Evolutionary conservation across 1,284 basidiomycete genomes (phyloP).

Genomic region (Rhodotorula sp.): DNA sequence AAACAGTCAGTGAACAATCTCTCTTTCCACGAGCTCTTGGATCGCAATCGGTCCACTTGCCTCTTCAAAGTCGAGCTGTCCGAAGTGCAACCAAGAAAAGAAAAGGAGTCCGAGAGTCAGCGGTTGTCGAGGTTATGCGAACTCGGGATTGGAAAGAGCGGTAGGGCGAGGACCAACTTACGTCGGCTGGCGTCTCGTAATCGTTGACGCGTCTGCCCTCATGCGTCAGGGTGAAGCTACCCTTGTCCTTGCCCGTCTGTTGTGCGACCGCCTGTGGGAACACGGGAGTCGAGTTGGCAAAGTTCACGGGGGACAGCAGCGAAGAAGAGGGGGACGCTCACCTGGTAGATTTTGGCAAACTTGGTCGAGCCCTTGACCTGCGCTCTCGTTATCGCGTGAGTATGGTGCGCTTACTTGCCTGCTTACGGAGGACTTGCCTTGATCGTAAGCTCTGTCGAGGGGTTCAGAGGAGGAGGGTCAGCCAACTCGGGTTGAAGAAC

Average conservation of each 20-base stretch:
- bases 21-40: neutral
- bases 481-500: neutral
- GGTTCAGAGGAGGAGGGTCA: neutral
- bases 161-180: too few species aligned
- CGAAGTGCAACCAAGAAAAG: neutral
- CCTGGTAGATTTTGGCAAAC: slow-evolving; percentile 6
- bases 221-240: neutral
- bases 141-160: too few species aligned
- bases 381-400: neutral
- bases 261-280: slow-evolving; percentile 3
- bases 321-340: too few species aligned
- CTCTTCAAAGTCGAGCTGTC: slow-evolving; percentile 12
- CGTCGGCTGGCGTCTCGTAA: neutral
- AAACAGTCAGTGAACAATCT: neutral
- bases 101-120: neutral
- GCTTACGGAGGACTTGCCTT: neutral
- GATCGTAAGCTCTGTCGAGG: neutral
- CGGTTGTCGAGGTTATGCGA: too few species aligned
- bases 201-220: neutral
- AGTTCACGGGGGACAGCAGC: neutral
- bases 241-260: neutral
- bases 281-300: too few species aligned
- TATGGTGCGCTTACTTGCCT: neutral
- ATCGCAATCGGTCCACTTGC: neutral
- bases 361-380: slow-evolving; percentile 4